phyloP scores from a whole-genome alignment of 2,329 filamentous ascomycete species.

The Venturiaceae sp. region DNA sequence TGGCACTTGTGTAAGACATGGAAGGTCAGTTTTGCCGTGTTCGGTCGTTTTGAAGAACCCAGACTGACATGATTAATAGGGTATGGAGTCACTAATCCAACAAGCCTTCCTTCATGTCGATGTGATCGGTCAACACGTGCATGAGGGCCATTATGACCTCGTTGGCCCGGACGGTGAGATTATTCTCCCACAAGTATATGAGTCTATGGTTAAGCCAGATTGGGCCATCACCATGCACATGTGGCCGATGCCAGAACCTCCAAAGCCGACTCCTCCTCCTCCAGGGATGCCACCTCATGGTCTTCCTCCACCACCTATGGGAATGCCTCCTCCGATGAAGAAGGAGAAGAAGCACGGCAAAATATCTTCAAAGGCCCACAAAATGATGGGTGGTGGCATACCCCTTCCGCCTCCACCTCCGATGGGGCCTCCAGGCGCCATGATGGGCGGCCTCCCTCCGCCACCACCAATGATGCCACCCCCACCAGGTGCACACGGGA shows the following conservation, averaged over 20 bases:
- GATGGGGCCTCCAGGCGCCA: not conserved
- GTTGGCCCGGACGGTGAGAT: slow-evolving; percentile 38
- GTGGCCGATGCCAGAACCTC: slow-evolving; percentile 34
- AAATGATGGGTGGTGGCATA: not conserved
- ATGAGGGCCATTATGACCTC: slow-evolving; percentile 37
- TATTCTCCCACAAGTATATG: slow-evolving; percentile 39
- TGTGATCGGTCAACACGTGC: slow-evolving; percentile 33
- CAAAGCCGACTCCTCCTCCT: slow-evolving; percentile 7
- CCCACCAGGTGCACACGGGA: not conserved
- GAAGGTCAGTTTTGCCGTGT: slow-evolving; percentile 48
- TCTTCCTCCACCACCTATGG: slow-evolving; percentile 7
- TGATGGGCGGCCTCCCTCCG: slow-evolving; percentile 8
- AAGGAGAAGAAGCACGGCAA: slow-evolving; percentile 12
- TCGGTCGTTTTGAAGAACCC: not conserved
- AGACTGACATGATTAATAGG: slow-evolving; percentile 17
- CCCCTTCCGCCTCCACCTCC: slow-evolving; percentile 8
- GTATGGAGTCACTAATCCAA: slow-evolving; percentile 39
- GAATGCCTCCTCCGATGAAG: slow-evolving; percentile 5
- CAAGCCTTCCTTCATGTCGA: slow-evolving; percentile 40
- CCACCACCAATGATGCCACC: slow-evolving; percentile 9
- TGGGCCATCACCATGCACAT: slow-evolving; percentile 40
- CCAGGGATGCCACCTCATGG: not conserved
- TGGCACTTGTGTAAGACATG: slow-evolving; percentile 78
- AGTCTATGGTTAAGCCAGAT: slow-evolving; percentile 36
- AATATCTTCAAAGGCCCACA: slow-evolving; percentile 4